Evolutionary conservation across 1,284 basidiomycete genomes (phyloP), one percentile per base, ranked within the genome.

Genomic region (Sutorius eximius): DNA sequence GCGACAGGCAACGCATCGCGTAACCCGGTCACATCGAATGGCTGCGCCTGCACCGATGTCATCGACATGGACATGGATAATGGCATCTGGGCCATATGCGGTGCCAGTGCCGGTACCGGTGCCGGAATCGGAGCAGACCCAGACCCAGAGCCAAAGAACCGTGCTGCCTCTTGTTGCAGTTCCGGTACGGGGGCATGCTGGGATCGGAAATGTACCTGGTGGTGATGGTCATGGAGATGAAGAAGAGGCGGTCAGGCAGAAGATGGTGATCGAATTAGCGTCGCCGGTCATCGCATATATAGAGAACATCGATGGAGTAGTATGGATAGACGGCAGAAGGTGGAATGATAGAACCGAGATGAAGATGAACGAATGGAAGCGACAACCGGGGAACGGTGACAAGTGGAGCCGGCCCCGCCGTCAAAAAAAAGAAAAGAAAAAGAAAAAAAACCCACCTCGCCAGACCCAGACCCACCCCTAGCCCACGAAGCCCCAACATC

Each of bases 151-250:
- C 77, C 73, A 68, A 91, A 90, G 76, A 91, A 91, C 46, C 75
- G 80, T 18, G 83, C 76, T 3, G 85, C 87, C 63, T 90, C 88
- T 66, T 85, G 80, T 53, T 81, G 79, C 53, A 80, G 71, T 30
- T 73, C 73, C n/a, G 73, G 70, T 37, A 71, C 69, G 29, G 73
- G 71, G 27, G 71, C 60, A 49, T 77, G 72, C 46, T 80, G 78
- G 13, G 84, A 80, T 50, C 85, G 83, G 69, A 91, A 91, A 11
- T 89, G 60, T 13, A 50, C 55, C 57, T 58, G 47, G 38, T 15
- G 45, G 27, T 42, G 47, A 41, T 15, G 45, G 27, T 42, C 20
- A 34, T 8, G 33, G 30, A 24, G 20, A 29, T 1, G 48, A 10
- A 49, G 29, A 36, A 10, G 18, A 27, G 24, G 24, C 5, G 24